Evolutionary conservation across 2,329 filamentous ascomycete species (phyloP).

Genomic region (Chrysoporthe austroafricana): DNA sequence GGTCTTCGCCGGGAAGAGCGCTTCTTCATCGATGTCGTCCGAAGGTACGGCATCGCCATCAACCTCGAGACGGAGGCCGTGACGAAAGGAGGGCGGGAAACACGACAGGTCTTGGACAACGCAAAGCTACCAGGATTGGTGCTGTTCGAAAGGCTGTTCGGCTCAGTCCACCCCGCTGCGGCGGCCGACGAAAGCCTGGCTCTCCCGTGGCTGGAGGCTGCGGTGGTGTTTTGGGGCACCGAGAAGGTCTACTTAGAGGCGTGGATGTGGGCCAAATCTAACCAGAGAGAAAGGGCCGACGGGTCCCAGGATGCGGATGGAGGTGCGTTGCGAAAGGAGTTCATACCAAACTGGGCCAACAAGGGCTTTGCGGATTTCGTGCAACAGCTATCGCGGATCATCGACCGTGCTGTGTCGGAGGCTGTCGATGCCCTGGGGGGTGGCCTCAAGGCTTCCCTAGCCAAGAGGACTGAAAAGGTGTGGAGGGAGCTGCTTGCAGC

Average conservation of each 20-base stretch:
- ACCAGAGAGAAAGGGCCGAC: constrained; percentile 35
- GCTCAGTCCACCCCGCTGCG: constrained; percentile 53
- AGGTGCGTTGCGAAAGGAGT: constrained; percentile 64
- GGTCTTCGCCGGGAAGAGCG: constrained; percentile 69
- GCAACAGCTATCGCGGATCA: constrained; percentile 53
- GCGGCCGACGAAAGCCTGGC: constrained; percentile 35
- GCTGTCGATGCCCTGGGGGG: constrained; percentile 40
- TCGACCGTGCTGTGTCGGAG: constrained; percentile 56
- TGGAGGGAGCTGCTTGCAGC: constrained; percentile 57
- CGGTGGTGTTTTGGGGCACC: constrained; percentile 78
- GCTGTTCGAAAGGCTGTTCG: constrained; percentile 53
- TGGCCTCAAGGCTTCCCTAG: constrained; percentile 40
- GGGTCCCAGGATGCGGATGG: constrained; percentile 60
- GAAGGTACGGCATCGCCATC: constrained; percentile 61
- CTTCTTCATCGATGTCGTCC: constrained; percentile 69
- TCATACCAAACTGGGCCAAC: constrained; percentile 72
- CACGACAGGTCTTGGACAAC: constrained; percentile 32
- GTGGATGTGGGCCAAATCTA: constrained; percentile 56
- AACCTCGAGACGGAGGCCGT: constrained; percentile 35
- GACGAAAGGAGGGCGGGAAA: constrained; percentile 21
- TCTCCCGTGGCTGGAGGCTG: constrained; percentile 64
- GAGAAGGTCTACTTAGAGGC: constrained; percentile 67
- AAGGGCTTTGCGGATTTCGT: constrained; percentile 65
- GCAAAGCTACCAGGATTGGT: constrained; percentile 45
- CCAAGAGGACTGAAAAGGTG: constrained; percentile 46